Base-by-base conservation (phyloP, 1,284 basidiomycete genomes). In the Trichosporon sp. region DNA sequence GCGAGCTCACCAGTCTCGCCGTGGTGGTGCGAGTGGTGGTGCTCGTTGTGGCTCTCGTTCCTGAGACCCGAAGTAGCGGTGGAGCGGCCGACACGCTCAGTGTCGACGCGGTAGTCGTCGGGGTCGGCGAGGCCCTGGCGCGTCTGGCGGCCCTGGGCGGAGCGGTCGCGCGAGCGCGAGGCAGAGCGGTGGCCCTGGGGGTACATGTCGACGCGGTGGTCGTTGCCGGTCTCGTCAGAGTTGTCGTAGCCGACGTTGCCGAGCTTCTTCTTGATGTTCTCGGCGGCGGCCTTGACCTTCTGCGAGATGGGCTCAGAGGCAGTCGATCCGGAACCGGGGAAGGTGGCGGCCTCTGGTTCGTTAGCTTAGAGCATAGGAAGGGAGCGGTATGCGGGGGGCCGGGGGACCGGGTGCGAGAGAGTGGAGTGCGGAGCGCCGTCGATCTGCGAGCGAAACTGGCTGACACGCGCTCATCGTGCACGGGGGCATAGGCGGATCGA, bases 11-110 rank as follows among this genome's bases (percentile, higher is more conserved):
- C 59, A 32, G 59, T 63, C 31, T 63, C 59, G 59, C 19, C 59
- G 59, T 63, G 59, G 59, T 63, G 59, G 59, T 63, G 59, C 59
- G 59, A 63, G 59, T 63, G 59, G 59, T 63, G 59, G 59, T 63
- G 59, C 59, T 63, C 59, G 31, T 63, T 32, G 32, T 63, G 59
- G 59, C 31, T 32, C 31, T 63, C 16, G 31, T 32, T 35, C 31
- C 59, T 35, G 59, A 63, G 59, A 3, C 31, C 31, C 2, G 31
- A 35, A 16, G 31, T 4, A 7, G 14, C 31, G 59, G 59, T 63
- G 14, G 32, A 37, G 59, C 59, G 59, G 59, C 59, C 59, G 7
- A n/a, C 31, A n/a, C 59, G 59, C 59, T 63, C 59, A 32, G 59
- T 35, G 59, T 35, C 59, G 59, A 35, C 59, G 59, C 31, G 59